Percentiles rank a stretch among this genome's conserved stretches.
phyloP scores from a whole-genome alignment of 73 alveolate species.

The Effrenium voratum region DNA sequence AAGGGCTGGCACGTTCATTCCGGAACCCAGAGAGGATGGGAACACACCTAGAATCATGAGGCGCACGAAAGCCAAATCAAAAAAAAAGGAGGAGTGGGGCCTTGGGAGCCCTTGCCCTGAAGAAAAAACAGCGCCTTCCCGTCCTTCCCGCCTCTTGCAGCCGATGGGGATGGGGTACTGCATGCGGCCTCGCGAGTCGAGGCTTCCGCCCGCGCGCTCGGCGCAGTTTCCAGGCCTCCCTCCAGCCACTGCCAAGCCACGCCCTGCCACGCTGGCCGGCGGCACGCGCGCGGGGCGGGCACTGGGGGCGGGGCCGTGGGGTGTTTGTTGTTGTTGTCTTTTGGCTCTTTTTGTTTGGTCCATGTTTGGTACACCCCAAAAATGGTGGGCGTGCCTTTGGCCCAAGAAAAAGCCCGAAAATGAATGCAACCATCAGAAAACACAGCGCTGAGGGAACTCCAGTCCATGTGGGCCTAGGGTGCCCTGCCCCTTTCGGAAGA shows the following conservation, averaged over 20 bases:
- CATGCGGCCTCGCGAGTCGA: conserved; percentile 3
- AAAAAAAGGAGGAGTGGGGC: background rate
- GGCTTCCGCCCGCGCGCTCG: no score
- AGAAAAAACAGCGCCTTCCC: background rate
- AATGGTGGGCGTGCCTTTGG: background rate
- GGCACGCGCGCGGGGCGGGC: background rate
- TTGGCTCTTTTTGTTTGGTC: background rate
- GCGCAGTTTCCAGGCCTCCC: background rate
- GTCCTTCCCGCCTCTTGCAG: conserved; percentile 10
- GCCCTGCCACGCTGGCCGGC: background rate
- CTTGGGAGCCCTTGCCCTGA: background rate
- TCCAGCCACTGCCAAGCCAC: conserved; percentile 68
- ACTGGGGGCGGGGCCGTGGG: background rate
- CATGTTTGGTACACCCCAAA: background rate
- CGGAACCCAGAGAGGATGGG: background rate
- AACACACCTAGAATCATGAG: background rate
- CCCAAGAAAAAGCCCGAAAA: no score
- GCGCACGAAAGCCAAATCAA: background rate
- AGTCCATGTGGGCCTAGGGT: no score
- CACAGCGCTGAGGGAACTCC: no score
- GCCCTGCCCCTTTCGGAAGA: no score
- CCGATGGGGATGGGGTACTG: conserved; percentile 50
- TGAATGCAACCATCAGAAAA: no score
- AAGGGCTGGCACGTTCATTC: background rate
- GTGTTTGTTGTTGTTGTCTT: background rate